Percentiles rank a stretch among this genome's conserved stretches.
Conservation (phyloP, 2,329 filamentous ascomycete genomes). For the Scolecobasidium constrictum region DNA sequence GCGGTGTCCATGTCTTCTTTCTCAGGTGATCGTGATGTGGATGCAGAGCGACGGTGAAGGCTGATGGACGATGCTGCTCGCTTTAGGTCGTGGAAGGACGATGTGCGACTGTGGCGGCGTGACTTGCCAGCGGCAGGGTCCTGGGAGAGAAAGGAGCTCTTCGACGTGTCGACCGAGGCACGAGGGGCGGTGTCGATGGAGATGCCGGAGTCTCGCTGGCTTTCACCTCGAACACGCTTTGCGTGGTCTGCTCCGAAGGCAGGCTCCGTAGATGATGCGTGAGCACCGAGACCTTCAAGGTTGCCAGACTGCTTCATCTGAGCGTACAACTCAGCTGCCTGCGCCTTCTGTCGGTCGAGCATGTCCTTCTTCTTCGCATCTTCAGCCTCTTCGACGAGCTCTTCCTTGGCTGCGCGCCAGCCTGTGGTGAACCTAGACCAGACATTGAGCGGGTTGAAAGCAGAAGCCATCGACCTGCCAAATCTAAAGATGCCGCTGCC, state of each 20-base stretch:
- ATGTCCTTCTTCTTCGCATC: conserved; percentile 26
- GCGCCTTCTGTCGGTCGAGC: not conserved
- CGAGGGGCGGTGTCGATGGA: conserved; percentile 12
- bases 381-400: conserved; percentile 25
- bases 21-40: not conserved
- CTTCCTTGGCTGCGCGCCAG: conserved; percentile 35
- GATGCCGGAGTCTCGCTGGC: conserved; percentile 20
- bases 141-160: conserved; percentile 1
- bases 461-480: conserved; percentile 41
- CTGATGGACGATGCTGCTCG: not conserved
- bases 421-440: conserved; percentile 31
- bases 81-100: conserved; percentile 20
- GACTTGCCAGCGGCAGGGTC: not conserved
- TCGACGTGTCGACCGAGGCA: conserved; percentile 12
- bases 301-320: conserved; percentile 40
- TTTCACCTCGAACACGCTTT: not conserved
- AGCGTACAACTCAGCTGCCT: conserved; percentile 7
- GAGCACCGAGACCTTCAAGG: conserved; percentile 22
- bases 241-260: not conserved
- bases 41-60: conserved; percentile 12
- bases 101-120: conserved; percentile 15
- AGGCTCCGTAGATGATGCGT: not conserved
- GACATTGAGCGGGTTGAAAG: conserved; percentile 42
- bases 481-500: conserved; percentile 40
- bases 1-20: not conserved